Conservation (phyloP, 345 rosid species). For the Lumnitzera littorea region DNA sequence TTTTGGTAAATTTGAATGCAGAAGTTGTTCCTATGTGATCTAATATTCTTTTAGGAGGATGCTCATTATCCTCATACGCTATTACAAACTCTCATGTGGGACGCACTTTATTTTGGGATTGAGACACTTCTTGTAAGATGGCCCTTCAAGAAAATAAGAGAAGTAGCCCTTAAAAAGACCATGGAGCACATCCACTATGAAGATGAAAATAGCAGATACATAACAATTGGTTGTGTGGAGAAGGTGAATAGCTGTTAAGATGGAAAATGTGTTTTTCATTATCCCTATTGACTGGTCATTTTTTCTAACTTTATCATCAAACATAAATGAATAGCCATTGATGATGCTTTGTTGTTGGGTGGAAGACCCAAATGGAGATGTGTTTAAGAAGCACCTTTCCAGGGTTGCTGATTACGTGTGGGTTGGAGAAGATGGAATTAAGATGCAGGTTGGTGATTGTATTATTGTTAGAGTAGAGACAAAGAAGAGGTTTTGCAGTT, state of each 20-base stretch:
- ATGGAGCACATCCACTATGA: constrained; percentile 63
- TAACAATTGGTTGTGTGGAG: constrained; percentile 54
- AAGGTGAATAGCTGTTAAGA: constrained; percentile 27
- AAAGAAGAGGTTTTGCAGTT: not conserved
- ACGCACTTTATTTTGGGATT: constrained; percentile 31
- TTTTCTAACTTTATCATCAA: not conserved
- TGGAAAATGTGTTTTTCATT: not conserved
- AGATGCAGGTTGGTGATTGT: constrained; percentile 46
- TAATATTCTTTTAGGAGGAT: constrained; percentile 39
- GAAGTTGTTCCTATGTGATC: not conserved
- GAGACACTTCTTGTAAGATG: constrained; percentile 47
- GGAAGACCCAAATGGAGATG: constrained; percentile 51
- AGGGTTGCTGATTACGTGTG: constrained; percentile 72
- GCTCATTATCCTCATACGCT: constrained; percentile 49
- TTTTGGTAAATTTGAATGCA: not conserved
- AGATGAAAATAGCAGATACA: constrained; percentile 60
- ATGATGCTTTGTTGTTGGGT: constrained; percentile 82
- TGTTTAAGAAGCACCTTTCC: constrained; percentile 66
- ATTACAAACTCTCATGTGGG: constrained; percentile 56
- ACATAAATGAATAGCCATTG: constrained; percentile 21
- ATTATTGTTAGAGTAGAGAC: no score
- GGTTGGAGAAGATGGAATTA: constrained; percentile 97
- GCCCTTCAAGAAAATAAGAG: constrained; percentile 52
- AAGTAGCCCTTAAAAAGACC: constrained; percentile 40
- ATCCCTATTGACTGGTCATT: not conserved